Evolutionary conservation across 116 monocot genomes (phyloP).

Genomic region (Zostera marina): DNA sequence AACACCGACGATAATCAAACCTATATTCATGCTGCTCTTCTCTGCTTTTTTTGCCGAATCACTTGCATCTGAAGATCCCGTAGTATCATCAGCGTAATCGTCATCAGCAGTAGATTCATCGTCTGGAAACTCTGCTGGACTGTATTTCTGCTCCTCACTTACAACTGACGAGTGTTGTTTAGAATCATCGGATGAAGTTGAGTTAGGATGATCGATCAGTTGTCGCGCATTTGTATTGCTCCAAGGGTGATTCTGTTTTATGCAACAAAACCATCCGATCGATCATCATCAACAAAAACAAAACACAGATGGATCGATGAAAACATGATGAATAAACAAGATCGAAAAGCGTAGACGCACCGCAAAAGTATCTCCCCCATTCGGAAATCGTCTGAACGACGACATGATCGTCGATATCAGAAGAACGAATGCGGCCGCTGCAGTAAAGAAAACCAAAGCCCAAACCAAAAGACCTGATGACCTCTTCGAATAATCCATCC

Average conservation of each 20-base stretch:
- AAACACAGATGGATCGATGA: not conserved
- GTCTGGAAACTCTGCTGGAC: not conserved
- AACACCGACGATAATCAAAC: slow-evolving; percentile 21
- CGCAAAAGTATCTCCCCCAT: not conserved
- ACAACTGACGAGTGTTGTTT: too few species aligned
- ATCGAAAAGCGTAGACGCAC: not conserved
- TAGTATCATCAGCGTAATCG: not conserved
- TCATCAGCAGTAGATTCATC: not conserved
- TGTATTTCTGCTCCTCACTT: too few species aligned
- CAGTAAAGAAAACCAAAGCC: not conserved
- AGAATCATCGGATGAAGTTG: not conserved
- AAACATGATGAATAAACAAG: too few species aligned
- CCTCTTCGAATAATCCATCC: too few species aligned
- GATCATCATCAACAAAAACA: not conserved
- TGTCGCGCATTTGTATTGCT: slow-evolving; percentile 5
- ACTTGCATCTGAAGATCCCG: not conserved
- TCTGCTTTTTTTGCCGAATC: slow-evolving; percentile 8
- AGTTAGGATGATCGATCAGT: slow-evolving; percentile 14
- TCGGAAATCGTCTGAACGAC: not conserved
- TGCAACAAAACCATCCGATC: too few species aligned
- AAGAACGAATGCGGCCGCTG: not conserved
- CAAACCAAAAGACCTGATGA: too few species aligned
- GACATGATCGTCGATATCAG: not conserved
- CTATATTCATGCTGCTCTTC: slow-evolving; percentile 10
- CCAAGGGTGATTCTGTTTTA: not conserved